Evolutionary conservation across 768 basidiomycete species (phyloP), one percentile per base, ranked within the genome.

Genomic region (Sutorius australiensis): DNA sequence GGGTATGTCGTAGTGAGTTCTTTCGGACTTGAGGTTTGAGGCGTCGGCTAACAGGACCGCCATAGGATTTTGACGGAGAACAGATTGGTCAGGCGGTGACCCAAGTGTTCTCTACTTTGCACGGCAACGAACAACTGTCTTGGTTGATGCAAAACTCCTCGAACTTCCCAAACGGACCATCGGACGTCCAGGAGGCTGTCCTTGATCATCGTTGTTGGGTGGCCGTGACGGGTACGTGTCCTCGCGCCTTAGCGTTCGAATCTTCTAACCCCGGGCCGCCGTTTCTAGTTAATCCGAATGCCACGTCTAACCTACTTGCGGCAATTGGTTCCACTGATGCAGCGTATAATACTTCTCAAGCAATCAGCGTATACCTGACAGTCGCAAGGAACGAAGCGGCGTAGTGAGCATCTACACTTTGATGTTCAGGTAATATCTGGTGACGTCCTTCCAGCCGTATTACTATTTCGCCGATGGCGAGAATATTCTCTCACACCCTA

Each of bases 51-150:
- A 53, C 32, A 17, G 6, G 28, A 4, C 17, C 19, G 27, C 5
- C 24, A 6, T 43, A 85, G 82, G 83, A 86, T 59, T 84, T 84
- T 55, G 84, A 86, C 38, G 82, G 79, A 6, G 77, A 72, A 2
- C 42, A 72, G 14, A 70, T 86, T 7, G 84, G 84, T 7, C 69
- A 74, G 43, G 64, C 65, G 1, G 75, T 86, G 16, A 69, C 69
- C 0, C 59, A 72, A 56, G 71, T 72, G 1, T 63, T 82, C 44
- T 66, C 67, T 16, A 61, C 44, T 28, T 50, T 69, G 7, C 60
- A 66, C 0, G 63, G 70, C 19, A 13, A 46, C 13, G 61, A 71
- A 7, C 70, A 72, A 37, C 59, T 85, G 1, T 70, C 73, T 4
- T 87, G 82, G 83, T 62, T 65, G 7, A 61, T 73, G 2, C 54